phyloP scores from a whole-genome alignment of 1,139 yeast species.

The Protomyces lactucae-debilis region DNA sequence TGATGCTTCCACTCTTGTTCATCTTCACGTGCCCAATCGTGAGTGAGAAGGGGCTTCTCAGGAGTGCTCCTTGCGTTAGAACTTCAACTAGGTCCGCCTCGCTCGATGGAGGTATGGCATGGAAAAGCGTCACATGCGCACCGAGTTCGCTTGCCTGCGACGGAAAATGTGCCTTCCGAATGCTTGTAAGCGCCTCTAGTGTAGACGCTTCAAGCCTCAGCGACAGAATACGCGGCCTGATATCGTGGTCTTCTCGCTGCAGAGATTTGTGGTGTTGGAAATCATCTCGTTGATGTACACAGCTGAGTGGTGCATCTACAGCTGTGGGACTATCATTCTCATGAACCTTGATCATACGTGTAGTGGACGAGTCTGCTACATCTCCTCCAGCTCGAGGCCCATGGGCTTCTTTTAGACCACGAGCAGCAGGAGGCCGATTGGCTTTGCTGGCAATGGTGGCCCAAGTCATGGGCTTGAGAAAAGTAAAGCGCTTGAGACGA shows the following conservation, averaged over 20 bases:
- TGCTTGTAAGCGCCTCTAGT: not conserved
- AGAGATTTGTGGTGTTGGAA: not conserved
- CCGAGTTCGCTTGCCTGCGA: conserved; percentile 9
- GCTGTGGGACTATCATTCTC: too few species aligned
- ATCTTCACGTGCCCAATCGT: not conserved
- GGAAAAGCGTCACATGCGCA: conserved; percentile 14
- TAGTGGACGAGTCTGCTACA: too few species aligned
- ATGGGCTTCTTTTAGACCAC: too few species aligned
- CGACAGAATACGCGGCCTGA: conserved; percentile 5
- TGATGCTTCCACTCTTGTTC: not conserved
- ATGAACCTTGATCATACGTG: too few species aligned
- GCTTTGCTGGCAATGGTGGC: too few species aligned
- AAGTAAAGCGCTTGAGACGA: too few species aligned
- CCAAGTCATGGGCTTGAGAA: too few species aligned
- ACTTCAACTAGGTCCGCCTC: not conserved
- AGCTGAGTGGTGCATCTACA: too few species aligned
- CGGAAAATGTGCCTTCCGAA: conserved; percentile 12
- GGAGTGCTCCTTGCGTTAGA: not conserved
- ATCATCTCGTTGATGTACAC: not conserved
- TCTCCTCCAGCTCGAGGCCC: too few species aligned
- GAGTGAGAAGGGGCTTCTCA: not conserved
- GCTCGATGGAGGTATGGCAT: conserved; percentile 3
- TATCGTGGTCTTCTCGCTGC: not conserved
- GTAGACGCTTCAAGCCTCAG: not conserved
- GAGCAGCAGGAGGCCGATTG: too few species aligned